Percentiles rank a stretch among this genome's conserved stretches.
Evolutionary conservation across 2,329 filamentous ascomycete genomes (phyloP).

Genomic region (Botrytis galanthina): DNA sequence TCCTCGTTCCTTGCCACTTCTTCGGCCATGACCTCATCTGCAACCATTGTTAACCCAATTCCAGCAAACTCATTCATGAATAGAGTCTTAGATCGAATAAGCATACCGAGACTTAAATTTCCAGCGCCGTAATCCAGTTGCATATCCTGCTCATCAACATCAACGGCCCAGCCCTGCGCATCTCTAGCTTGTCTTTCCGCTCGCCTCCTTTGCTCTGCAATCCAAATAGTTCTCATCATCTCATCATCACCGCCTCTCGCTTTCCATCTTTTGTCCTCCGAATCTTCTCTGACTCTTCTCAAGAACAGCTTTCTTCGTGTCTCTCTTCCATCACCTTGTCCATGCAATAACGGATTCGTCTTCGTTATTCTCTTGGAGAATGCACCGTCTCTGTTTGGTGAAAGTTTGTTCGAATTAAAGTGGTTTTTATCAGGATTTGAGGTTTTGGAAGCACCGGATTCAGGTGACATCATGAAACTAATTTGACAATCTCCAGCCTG

Average conservation of each 20-base stretch:
- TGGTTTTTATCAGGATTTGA: neutral
- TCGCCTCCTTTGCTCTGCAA: constrained; percentile 41
- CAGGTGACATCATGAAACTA: constrained; percentile 10
- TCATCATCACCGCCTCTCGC: constrained; percentile 63
- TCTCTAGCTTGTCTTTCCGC: constrained; percentile 37
- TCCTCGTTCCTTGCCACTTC: constrained; percentile 52
- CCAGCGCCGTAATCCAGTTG: constrained; percentile 11
- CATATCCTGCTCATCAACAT: constrained; percentile 24
- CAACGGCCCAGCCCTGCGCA: constrained; percentile 28
- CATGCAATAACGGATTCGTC: constrained; percentile 60
- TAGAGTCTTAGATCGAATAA: neutral
- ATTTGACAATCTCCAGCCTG: neutral
- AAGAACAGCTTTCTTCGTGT: constrained; percentile 66
- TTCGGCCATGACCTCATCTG: constrained; percentile 48
- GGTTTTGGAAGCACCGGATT: constrained; percentile 1
- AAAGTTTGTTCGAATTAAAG: constrained; percentile 13
- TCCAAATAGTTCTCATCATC: constrained; percentile 43
- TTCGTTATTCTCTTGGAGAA: constrained; percentile 51
- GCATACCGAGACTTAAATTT: constrained; percentile 20
- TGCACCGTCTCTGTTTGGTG: constrained; percentile 23
- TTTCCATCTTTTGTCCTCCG: constrained; percentile 59
- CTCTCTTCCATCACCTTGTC: constrained; percentile 58
- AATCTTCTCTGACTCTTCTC: constrained; percentile 60
- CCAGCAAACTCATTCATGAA: neutral
- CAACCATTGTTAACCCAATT: constrained; percentile 7